phyloP scores from a whole-genome alignment of 148 eudicot species.

The Diospyros kaki region DNA sequence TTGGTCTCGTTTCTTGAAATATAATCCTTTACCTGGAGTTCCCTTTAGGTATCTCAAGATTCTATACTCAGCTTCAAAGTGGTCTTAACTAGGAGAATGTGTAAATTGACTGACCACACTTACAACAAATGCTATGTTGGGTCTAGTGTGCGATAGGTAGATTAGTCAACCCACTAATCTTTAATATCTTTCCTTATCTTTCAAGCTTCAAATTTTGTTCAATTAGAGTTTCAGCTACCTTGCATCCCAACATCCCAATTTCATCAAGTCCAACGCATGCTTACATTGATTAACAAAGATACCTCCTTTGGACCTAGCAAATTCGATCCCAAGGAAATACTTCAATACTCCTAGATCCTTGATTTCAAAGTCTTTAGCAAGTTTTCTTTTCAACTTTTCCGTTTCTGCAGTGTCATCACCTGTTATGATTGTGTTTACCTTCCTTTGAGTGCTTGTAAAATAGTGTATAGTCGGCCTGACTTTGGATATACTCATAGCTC shows the following conservation, averaged over 20 bases:
- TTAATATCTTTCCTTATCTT: not conserved
- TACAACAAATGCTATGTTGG: not conserved
- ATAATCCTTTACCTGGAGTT: not conserved
- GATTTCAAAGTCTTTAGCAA: not conserved
- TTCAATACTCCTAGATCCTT: not conserved
- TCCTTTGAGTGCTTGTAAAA: constrained; percentile 1
- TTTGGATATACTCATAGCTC: not conserved
- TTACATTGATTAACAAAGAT: not conserved
- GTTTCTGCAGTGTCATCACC: not conserved
- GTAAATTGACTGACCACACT: not conserved
- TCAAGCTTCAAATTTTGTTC: not conserved
- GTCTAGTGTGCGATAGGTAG: not conserved
- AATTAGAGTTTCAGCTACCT: not conserved
- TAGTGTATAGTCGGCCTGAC: not conserved
- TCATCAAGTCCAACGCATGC: not conserved
- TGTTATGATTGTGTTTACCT: not conserved
- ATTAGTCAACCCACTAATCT: not conserved
- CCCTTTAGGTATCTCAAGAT: not conserved
- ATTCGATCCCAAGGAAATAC: not conserved
- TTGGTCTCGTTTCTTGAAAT: not conserved
- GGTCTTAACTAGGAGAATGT: not conserved
- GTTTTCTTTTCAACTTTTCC: not conserved
- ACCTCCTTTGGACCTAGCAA: not conserved
- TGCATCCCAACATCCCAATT: not conserved
- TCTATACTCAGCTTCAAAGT: not conserved